Evolutionary conservation across 352 stramenopile species (phyloP).

Genomic region (Globisporangium polare): DNA sequence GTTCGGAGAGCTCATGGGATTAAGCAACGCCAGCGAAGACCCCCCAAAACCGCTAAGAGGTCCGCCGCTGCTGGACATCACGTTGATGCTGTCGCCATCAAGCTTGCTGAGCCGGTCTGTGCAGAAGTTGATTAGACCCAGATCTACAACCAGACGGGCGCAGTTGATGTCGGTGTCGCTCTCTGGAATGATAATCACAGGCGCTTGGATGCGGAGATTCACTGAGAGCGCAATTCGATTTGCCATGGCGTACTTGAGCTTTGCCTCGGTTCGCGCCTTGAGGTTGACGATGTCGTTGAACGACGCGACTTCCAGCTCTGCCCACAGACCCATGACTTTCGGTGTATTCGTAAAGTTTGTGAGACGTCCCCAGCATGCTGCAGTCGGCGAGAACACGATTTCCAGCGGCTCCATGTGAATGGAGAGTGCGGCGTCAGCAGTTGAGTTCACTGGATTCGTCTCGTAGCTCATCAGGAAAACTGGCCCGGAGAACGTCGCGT

Average conservation of each 20-base stretch:
- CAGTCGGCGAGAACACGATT: constrained; percentile 83
- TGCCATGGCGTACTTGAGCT: constrained; percentile 87
- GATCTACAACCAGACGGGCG: constrained; percentile 71
- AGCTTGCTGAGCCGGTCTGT: constrained; percentile 81
- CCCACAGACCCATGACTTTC: constrained; percentile 74
- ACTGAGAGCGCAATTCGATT: constrained; percentile 78
- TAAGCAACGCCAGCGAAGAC: constrained; percentile 40
- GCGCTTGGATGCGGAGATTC: constrained; percentile 82
- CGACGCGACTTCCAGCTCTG: constrained; percentile 83
- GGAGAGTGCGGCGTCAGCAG: constrained; percentile 68
- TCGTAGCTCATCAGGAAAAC: constrained; percentile 86
- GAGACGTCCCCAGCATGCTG: constrained; percentile 74
- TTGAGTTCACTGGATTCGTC: constrained; percentile 61
- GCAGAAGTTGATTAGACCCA: constrained; percentile 81
- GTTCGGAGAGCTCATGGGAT: constrained; percentile 38
- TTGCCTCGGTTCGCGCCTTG: constrained; percentile 81
- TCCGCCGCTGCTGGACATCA: constrained; percentile 24
- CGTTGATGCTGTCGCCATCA: constrained; percentile 44
- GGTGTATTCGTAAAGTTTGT: constrained; percentile 75
- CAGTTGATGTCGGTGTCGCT: constrained; percentile 80
- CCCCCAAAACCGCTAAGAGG: constrained; percentile 24
- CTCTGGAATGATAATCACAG: constrained; percentile 80
- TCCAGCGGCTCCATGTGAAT: constrained; percentile 85
- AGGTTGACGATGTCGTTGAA: constrained; percentile 91
- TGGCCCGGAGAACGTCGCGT: constrained; percentile 59